Evolutionary conservation across 2,329 filamentous ascomycete genomes (phyloP).

Genomic region (Acephala macrosclerotiorum): DNA sequence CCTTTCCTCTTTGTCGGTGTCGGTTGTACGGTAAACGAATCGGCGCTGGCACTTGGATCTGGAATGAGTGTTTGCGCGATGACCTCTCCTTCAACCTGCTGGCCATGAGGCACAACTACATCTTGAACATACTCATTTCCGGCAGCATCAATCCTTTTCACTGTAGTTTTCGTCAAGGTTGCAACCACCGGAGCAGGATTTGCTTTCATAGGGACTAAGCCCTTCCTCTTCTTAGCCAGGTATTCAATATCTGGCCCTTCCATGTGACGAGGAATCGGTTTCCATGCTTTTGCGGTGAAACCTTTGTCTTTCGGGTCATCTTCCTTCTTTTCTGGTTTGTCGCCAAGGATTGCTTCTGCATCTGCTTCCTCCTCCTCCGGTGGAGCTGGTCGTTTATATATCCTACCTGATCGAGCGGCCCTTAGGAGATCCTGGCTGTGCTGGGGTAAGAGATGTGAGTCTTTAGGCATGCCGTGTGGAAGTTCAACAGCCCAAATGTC

Average conservation of each 20-base stretch:
- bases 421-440: slow-evolving; percentile 85
- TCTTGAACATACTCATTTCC: slow-evolving; percentile 88
- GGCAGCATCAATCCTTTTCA: slow-evolving; percentile 77
- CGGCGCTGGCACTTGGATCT: slow-evolving; percentile 59
- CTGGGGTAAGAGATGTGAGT: slow-evolving; percentile 77
- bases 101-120: slow-evolving; percentile 80
- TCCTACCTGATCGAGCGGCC: slow-evolving; percentile 77
- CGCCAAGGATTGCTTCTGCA: slow-evolving; percentile 51
- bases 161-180: slow-evolving; percentile 78
- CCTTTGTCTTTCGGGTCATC: slow-evolving; percentile 55
- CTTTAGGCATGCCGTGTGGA: slow-evolving; percentile 83
- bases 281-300: slow-evolving; percentile 66
- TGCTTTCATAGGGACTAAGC: slow-evolving; percentile 63
- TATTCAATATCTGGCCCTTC: slow-evolving; percentile 61
- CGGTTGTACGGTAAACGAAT: slow-evolving; percentile 45
- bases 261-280: slow-evolving; percentile 65
- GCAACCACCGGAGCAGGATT: slow-evolving; percentile 56
- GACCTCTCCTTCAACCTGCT: slow-evolving; percentile 83
- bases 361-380: slow-evolving; percentile 66
- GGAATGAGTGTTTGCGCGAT: slow-evolving; percentile 69
- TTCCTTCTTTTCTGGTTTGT: slow-evolving; percentile 68
- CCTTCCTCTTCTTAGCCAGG: slow-evolving; percentile 68
- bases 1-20: slow-evolving; percentile 64
- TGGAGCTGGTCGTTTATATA: slow-evolving; percentile 76
- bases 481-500: slow-evolving; percentile 79